Percentiles rank a stretch among this genome's conserved stretches.
These are phyloP conservation scores for Acacia confusa DNA, from an alignment of 306 rosid species.

Conservation along the genomic window DNA sequence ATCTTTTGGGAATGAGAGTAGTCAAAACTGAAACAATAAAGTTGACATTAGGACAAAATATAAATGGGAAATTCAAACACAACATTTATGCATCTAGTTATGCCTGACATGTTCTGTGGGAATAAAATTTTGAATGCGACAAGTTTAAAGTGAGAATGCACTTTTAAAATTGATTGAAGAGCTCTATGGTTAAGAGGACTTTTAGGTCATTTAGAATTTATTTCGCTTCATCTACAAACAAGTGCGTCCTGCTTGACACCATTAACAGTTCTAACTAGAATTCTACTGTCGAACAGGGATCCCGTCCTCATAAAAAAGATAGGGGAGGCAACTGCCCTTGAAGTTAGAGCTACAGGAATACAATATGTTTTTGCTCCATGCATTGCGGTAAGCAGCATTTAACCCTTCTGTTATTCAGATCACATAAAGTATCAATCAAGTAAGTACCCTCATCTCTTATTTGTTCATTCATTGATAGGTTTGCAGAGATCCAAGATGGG, in stretches of 20 bases:
- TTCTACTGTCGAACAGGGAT: conserved; percentile 54
- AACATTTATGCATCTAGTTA: background rate
- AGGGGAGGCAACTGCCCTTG: conserved; percentile 96
- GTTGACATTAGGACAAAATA: background rate
- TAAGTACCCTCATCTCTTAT: conserved; percentile 11
- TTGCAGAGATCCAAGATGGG: conserved; percentile 99
- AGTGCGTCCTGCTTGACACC: background rate
- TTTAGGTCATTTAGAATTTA: background rate
- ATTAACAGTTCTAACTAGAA: background rate
- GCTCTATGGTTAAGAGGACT: background rate
- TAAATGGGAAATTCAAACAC: background rate
- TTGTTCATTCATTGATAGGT: conserved; percentile 52
- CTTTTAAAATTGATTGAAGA: background rate
- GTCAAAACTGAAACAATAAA: background rate
- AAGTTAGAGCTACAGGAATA: conserved; percentile 98
- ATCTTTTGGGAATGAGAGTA: background rate
- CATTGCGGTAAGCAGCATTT: conserved; percentile 70
- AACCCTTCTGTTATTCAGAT: background rate
- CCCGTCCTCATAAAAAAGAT: conserved; percentile 80
- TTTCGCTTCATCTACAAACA: background rate
- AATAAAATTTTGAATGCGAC: background rate
- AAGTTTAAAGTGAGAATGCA: background rate
- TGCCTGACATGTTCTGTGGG: background rate
- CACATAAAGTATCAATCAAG: background rate
- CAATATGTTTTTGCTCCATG: conserved; percentile 94